Evolutionary conservation across 176 grass and related monocot species (phyloP).

Genomic region (Secale cereale): DNA sequence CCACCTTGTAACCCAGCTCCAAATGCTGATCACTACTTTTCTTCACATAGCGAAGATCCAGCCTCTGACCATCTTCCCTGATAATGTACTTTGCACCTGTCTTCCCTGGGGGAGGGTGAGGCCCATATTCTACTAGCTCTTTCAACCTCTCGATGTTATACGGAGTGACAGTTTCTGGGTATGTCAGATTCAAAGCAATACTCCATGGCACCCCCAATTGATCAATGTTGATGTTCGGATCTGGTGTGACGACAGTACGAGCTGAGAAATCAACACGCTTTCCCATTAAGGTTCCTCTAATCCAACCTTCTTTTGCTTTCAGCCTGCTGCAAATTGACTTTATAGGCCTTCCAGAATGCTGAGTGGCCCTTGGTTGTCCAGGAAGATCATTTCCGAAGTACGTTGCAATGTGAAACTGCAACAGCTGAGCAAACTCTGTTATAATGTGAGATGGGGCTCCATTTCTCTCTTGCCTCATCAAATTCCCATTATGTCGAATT

Average conservation of each 20-base stretch:
- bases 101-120: slow-evolving; percentile 88
- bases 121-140: slow-evolving; percentile 95
- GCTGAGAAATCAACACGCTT: slow-evolving; percentile 98
- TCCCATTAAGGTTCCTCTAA: slow-evolving; percentile 97
- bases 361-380: slow-evolving; percentile 86
- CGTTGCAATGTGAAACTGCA: slow-evolving; percentile 97
- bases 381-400: slow-evolving; percentile 99
- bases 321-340: slow-evolving; percentile 97
- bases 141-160: slow-evolving; percentile 98
- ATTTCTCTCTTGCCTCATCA: slow-evolving; percentile 93
- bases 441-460: slow-evolving; percentile 95
- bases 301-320: slow-evolving; percentile 97
- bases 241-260: slow-evolving; percentile 83
- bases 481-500: slow-evolving; percentile 96
- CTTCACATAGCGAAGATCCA: slow-evolving; percentile 90
- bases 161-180: slow-evolving; percentile 93
- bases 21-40: slow-evolving; percentile 97
- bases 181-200: slow-evolving; percentile 93
- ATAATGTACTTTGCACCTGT: slow-evolving; percentile 97
- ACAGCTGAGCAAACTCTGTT: slow-evolving; percentile 89
- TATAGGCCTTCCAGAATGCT: slow-evolving; percentile 89
- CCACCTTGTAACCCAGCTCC: slow-evolving; percentile 97
- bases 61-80: slow-evolving; percentile 89
- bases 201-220: slow-evolving; percentile 95
- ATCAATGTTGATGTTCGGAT: slow-evolving; percentile 97